A percentile compares a stretch with the other conserved stretches of the same genome.
phyloP scores from a whole-genome alignment of 257 asterid genomes.

The Cruciata laevipes region DNA sequence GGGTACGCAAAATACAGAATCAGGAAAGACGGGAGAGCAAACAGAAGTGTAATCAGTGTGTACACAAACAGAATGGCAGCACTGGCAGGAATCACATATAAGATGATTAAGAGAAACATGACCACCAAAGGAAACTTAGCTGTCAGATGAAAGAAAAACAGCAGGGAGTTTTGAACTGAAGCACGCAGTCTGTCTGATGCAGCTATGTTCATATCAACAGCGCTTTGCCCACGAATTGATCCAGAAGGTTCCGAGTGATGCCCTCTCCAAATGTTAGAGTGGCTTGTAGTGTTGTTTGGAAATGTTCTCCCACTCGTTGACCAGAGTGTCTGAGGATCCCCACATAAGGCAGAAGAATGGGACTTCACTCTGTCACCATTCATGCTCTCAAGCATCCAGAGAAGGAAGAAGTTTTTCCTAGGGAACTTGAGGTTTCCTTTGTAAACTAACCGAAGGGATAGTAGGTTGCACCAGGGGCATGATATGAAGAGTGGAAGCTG shows the following conservation, averaged over 20 bases:
- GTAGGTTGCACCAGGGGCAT: slow-evolving; percentile 92
- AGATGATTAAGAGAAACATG: slow-evolving; percentile 58
- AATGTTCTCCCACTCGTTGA: slow-evolving; percentile 32
- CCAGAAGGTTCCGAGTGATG: slow-evolving; percentile 39
- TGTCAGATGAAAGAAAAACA: slow-evolving; percentile 68
- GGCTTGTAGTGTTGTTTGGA: slow-evolving; percentile 28
- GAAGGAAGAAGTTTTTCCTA: slow-evolving; percentile 86
- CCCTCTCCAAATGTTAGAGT: slow-evolving; percentile 33
- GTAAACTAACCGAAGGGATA: slow-evolving; percentile 72
- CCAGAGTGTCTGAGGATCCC: slow-evolving; percentile 49
- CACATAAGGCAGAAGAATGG: slow-evolving; percentile 45
- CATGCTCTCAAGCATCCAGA: slow-evolving; percentile 98
- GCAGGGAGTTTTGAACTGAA: slow-evolving; percentile 48
- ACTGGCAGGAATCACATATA: slow-evolving; percentile 82
- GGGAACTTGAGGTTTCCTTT: slow-evolving; percentile 75
- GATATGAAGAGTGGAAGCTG: slow-evolving; percentile 89
- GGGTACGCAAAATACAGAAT: slow-evolving; percentile 91
- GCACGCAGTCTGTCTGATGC: slow-evolving; percentile 53
- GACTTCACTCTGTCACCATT: slow-evolving; percentile 74
- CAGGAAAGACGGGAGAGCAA: slow-evolving; percentile 80
- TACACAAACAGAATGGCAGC: slow-evolving; percentile 81
- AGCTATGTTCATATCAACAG: slow-evolving; percentile 21
- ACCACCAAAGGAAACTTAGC: slow-evolving; percentile 83
- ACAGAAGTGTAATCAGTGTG: slow-evolving; percentile 60
- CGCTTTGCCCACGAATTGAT: slow-evolving; percentile 29